Conservation (phyloP, 2,329 filamentous ascomycete genomes). For the Fusarium sp. region DNA sequence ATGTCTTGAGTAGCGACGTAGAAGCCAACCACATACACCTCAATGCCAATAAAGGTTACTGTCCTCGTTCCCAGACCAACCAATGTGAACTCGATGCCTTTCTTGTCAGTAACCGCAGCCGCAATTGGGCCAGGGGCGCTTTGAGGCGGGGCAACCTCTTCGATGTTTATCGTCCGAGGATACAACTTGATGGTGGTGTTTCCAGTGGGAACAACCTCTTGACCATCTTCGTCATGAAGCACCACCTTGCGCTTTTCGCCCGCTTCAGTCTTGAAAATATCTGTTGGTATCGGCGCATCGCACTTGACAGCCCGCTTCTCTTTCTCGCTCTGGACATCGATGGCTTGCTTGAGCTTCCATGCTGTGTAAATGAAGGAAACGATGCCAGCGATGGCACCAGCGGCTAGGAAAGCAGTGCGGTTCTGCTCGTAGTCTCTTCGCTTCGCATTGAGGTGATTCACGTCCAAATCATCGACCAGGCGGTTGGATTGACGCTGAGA, state of each 20-base stretch:
- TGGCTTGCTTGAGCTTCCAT: slow-evolving; percentile 62
- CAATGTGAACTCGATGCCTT: slow-evolving; percentile 81
- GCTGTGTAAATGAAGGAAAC: slow-evolving; percentile 64
- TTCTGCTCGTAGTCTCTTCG: slow-evolving; percentile 64
- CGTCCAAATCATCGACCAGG: slow-evolving; percentile 62
- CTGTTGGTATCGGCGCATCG: slow-evolving; percentile 54
- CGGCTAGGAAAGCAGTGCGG: slow-evolving; percentile 64
- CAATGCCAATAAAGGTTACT: slow-evolving; percentile 88
- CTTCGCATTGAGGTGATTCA: slow-evolving; percentile 60
- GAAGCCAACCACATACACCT: slow-evolving; percentile 94
- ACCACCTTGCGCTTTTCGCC: slow-evolving; percentile 68
- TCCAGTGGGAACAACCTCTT: slow-evolving; percentile 83
- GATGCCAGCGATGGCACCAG: slow-evolving; percentile 63
- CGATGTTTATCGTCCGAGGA: slow-evolving; percentile 77
- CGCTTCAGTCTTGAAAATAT: slow-evolving; percentile 62
- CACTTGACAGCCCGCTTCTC: slow-evolving; percentile 58
- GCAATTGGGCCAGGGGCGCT: slow-evolving; percentile 50
- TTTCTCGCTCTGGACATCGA: slow-evolving; percentile 50
- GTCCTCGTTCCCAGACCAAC: slow-evolving; percentile 89
- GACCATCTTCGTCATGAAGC: slow-evolving; percentile 74
- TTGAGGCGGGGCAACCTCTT: slow-evolving; percentile 51
- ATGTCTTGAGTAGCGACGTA: slow-evolving; percentile 91
- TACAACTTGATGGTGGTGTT: slow-evolving; percentile 84
- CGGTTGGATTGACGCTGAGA: slow-evolving; percentile 48
- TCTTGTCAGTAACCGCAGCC: slow-evolving; percentile 53